phyloP scores from a whole-genome alignment of 1,139 yeast genomes.

The Yamadazyma buinensis region DNA sequence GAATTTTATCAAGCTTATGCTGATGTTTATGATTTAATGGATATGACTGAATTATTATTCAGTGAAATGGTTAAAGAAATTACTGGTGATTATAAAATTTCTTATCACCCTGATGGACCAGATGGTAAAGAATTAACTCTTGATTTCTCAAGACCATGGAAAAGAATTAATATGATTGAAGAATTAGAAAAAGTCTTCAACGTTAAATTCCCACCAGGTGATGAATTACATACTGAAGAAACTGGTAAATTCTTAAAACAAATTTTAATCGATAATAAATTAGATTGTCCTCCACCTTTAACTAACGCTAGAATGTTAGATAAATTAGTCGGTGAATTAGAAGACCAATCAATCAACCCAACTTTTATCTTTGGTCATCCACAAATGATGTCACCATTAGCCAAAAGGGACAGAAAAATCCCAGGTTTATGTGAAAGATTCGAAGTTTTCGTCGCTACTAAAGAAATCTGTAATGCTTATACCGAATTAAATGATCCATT shows the following conservation, averaged over 20 bases:
- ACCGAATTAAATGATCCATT: slow-evolving; percentile 99
- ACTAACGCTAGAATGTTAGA: slow-evolving; percentile 99
- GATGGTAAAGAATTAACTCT: slow-evolving; percentile 73
- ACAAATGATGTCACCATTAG: slow-evolving; percentile 99
- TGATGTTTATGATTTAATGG: slow-evolving; percentile 78
- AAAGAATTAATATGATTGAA: slow-evolving; percentile 95
- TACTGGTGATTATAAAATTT: slow-evolving; percentile 81
- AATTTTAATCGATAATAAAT: slow-evolving; percentile 70
- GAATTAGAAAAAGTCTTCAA: slow-evolving; percentile 84
- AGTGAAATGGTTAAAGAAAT: slow-evolving; percentile 97
- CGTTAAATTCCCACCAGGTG: slow-evolving; percentile 94
- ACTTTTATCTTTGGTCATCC: slow-evolving; percentile 98
- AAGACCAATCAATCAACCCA: slow-evolving; percentile 92
- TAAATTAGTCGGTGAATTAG: slow-evolving; percentile 92
- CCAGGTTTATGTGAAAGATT: slow-evolving; percentile 98
- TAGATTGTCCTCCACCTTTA: slow-evolving; percentile 94
- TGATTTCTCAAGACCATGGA: slow-evolving; percentile 97
- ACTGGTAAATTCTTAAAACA: slow-evolving; percentile 87
- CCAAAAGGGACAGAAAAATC: slow-evolving; percentile 86
- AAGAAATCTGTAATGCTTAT: slow-evolving; percentile 97
- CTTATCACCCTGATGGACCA: slow-evolving; percentile 90
- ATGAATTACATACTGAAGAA: slow-evolving; percentile 88
- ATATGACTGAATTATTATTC: slow-evolving; percentile 88
- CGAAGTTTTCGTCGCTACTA: slow-evolving; percentile 97
- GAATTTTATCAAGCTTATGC: slow-evolving; percentile 88